Base-by-base conservation (phyloP, 495 filamentous ascomycete species). In the Darksidea phi region DNA sequence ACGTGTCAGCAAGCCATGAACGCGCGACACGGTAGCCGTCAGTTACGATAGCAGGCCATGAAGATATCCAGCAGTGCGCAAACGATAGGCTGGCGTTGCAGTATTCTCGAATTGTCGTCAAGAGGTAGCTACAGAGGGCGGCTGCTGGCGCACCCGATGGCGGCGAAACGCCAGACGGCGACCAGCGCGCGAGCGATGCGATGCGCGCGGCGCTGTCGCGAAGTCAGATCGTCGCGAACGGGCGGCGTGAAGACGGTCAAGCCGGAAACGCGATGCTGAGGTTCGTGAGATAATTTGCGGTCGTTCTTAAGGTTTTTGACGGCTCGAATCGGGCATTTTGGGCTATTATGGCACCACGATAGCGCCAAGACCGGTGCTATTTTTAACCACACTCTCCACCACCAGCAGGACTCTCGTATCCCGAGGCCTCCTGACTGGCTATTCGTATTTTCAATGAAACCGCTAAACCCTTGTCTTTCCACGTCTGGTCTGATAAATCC, bases 1-100 rank as follows among this genome's bases (percentile, higher is more conserved):
- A 15, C 7, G 13, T 36, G 55, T 68, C 57, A 64, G 66, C 66
- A 46, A 38, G 61, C 66, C 61, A 68, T 64, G 57, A 61, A 64
- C 53, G 36, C 24, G 57, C 32, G 52, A 54, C 25, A 52, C 36
- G 53, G 46, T 18, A 41, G 47, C n/a, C 46, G 52, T 38, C 54
- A 55, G 59, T 67, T 55, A 45, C 51, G 46, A 54, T 59, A 42
- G 57, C 51, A 47, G 51, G 34, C 20, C 61, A 50, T 63, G 13
- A 54, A 28, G 56, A 49, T 45, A 52, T 24, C 10, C 18, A 6
- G 26, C 24, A 26, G 32, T 38, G 15, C 32, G 49, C 37, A 50
- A 61, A 21, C 53, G 38, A 45, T 50, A 47, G 52, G 54, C 61
- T 59, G 48, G 17, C 2, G 24, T 49, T 15, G 11, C n/a, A 15